Conservation (phyloP, 1,284 basidiomycete species). For the Ganoderma meredithae region DNA sequence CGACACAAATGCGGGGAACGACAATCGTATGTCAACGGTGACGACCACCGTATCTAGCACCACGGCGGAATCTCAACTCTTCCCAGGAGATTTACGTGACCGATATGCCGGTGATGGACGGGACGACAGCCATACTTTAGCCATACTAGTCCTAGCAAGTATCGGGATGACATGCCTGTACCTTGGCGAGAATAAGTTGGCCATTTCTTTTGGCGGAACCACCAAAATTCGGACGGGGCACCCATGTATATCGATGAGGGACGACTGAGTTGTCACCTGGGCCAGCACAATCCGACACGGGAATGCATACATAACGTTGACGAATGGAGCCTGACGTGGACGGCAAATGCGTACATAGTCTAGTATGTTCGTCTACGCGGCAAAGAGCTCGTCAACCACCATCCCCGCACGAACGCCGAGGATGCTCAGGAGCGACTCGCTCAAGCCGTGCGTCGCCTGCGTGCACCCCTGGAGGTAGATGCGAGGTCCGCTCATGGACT, state of each 20-base stretch:
- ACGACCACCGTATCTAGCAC: background rate
- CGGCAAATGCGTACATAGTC: background rate
- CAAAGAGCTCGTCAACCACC: constrained; percentile 51
- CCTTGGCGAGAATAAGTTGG: background rate
- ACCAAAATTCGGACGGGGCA: background rate
- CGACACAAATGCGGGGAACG: background rate
- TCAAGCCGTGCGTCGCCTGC: constrained; percentile 64
- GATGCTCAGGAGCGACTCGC: constrained; percentile 64
- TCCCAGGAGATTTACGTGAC: background rate
- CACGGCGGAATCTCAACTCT: background rate
- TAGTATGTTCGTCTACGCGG: constrained; percentile 1
- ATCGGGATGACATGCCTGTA: background rate
- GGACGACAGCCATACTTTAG: background rate
- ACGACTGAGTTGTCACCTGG: background rate
- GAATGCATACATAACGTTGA: background rate
- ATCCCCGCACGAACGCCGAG: constrained; percentile 57
- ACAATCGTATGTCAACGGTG: background rate
- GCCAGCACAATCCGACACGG: background rate
- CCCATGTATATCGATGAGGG: background rate
- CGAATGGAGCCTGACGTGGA: background rate
- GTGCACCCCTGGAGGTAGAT: constrained; percentile 66
- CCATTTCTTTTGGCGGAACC: background rate
- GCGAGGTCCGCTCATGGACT: constrained; percentile 44
- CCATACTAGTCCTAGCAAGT: too few species aligned
- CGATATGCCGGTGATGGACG: background rate